A percentile compares a stretch with the other conserved stretches of the same genome.
Conservation (phyloP, 768 basidiomycete genomes). For the Asterophora parasitica region DNA sequence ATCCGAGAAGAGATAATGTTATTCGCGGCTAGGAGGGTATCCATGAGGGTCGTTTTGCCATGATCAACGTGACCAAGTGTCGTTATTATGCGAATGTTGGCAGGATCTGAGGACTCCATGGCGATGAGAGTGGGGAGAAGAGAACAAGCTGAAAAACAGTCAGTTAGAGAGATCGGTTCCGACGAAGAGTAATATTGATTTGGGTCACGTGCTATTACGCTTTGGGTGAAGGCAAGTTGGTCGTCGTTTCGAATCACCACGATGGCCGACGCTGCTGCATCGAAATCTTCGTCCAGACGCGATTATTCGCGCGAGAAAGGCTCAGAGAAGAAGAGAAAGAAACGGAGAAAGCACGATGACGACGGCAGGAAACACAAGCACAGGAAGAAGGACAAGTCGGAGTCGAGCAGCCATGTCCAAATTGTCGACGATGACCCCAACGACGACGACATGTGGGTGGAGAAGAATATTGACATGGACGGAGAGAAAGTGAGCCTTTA, state of each 20-base stretch:
- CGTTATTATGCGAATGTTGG: conserved; percentile 71
- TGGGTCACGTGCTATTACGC: conserved; percentile 20
- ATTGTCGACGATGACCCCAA: conserved; percentile 70
- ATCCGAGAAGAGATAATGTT: conserved; percentile 93
- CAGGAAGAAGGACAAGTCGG: conserved; percentile 39
- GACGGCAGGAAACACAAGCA: conserved; percentile 34
- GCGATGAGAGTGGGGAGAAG: neutral
- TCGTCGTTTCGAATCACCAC: neutral
- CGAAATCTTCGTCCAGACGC: conserved; percentile 25
- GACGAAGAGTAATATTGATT: conserved; percentile 5
- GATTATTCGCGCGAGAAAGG: conserved; percentile 34
- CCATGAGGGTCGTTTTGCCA: conserved; percentile 95
- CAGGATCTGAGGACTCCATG: conserved; percentile 35
- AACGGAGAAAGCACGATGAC: conserved; percentile 48
- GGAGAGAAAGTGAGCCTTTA: conserved; percentile 58
- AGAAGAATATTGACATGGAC: conserved; percentile 80
- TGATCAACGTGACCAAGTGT: conserved; percentile 92
- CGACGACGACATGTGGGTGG: conserved; percentile 79
- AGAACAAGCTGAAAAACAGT: neutral
- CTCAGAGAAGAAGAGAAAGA: conserved; percentile 45
- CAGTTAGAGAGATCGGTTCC: neutral
- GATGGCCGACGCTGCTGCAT: conserved; percentile 14
- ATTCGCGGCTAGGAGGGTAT: conserved; percentile 92
- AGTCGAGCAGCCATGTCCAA: conserved; percentile 31
- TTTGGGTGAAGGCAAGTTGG: neutral